Base-by-base conservation (phyloP, 2,329 filamentous ascomycete species). In the Rhinocladiella similis region DNA sequence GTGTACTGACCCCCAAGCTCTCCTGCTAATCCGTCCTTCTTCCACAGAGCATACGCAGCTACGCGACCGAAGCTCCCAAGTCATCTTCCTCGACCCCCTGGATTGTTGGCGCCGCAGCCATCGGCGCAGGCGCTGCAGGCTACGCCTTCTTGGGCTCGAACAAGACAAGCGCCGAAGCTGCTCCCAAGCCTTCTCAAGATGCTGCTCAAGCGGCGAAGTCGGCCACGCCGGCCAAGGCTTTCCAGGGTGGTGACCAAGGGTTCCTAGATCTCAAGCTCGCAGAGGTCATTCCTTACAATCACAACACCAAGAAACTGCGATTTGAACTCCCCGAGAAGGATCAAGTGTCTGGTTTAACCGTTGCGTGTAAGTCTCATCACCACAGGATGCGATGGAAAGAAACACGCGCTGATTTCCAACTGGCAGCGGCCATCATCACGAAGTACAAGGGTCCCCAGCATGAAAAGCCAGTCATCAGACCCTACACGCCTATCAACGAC, bases 251-350 rank as follows among this genome's bases (percentile, higher is more conserved):
- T 63, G 90, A 96, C 60, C 91, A 97, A 76, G 92, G 91, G 65
- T 97, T 91, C 76, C 73, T 97, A 62, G 86, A 85, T 61, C 82
- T 97, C 65, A 86, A 89, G 77, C 81, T 97, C 54, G 84, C 90
- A 54, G 85, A 87, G 54, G 83, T 91, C 48, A 88, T 96, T 76
- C 76, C 80, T 45, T 76, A 97, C 77, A 97, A 91, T 80, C 89
- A 92, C 82, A 97, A 97, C 81, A 95, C 91, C 67, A 97, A 97
- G 85, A 87, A 84, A 67, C 81, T 97, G 71, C 86, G 89, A 67
- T 97, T 99, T 76, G 85, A 87, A 68, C 85, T 97, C 42, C 90
- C 90, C 14, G 89, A 95, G 72, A 80, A 84, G 61, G 88, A 96
- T 71, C 84, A 88, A 75, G 87, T 96, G 51, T 93, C 90, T 56